Base-by-base conservation (phyloP, 228 moss, liverwort and hornwort genomes). In the Sphagnum magellanicum region DNA sequence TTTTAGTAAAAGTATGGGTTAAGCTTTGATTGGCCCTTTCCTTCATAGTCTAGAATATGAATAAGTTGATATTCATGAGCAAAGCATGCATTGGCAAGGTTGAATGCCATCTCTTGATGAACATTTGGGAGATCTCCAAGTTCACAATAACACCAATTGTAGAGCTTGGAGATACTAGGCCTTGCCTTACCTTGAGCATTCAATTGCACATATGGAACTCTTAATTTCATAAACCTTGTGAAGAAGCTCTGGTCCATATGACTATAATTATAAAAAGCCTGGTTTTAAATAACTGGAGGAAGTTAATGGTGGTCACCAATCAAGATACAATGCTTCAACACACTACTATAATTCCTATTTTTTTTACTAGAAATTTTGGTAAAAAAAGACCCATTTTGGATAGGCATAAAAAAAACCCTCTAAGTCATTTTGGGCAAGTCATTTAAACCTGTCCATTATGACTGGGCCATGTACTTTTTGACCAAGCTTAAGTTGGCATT, bases 241-340 rank as follows among this genome's bases (percentile, higher is more conserved):
- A 98, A 98, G 32, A 98, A 63, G 79, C 97, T 98, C 77, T 98
- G 97, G 78, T 98, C 97, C 97, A 98, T 90, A 72, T 98, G 93
- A 80, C 93, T 93, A 5, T 98, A 98, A 66, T 93, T 98, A 50
- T 98, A 90, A 58, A 98, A 93, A 48, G 97, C 97, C 79, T 93
- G 81, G 63, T 98, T 98, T 79, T 98, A 93, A 58, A 98, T 93
- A 63, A 98, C 97, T 14, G 97, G 97, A 66, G 97, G 97, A 49
- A 98, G 91, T 81, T 98, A 93, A 68, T 98, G 97, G 74, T 98
- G 97, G 73, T 98, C 97, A 74, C 97, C 97, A 50, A 98, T 98
- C 16, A 98, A 77, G 67, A 98, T 90, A 83, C 93, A 98, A 55
- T 93, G 90, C 82, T 98, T 98, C 76, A 98, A 75, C 50, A n/a